A percentile compares a stretch with the other conserved stretches of the same genome.
These are phyloP conservation scores for Suhomyces yuchorum DNA, from an alignment of 1,139 yeast genomes.

Conservation along the genomic window DNA sequence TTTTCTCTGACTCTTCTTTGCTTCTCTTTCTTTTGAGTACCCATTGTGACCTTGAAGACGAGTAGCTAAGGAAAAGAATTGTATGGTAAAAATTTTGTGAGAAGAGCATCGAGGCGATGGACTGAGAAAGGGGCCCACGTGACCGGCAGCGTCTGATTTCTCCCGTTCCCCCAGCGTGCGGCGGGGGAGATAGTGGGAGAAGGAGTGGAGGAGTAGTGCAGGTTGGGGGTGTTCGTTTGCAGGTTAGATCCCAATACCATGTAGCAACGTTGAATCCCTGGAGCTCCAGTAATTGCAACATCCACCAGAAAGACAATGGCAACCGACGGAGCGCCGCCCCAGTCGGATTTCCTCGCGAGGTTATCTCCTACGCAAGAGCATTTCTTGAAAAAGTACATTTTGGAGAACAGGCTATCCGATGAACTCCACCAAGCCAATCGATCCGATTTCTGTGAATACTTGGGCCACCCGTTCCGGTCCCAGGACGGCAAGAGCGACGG, in stretches of 20 bases:
- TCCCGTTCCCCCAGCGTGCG: too few species aligned
- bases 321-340: background rate
- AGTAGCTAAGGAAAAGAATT: background rate
- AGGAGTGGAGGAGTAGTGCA: too few species aligned
- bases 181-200: too few species aligned
- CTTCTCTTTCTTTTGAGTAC: conserved; percentile 90
- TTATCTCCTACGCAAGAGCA: conserved; percentile 67
- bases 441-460: conserved; percentile 57
- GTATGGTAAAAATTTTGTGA: conserved; percentile 10
- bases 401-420: conserved; percentile 58
- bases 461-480: conserved; percentile 71
- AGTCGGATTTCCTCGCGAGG: background rate
- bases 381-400: conserved; percentile 76
- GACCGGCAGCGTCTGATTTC: background rate
- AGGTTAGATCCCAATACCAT: conserved; percentile 7
- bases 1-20: conserved; percentile 81
- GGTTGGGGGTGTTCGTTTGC: background rate
- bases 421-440: conserved; percentile 65
- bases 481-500: conserved; percentile 14
- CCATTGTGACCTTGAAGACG: conserved; percentile 53
- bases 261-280: background rate
- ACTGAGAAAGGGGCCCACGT: conserved; percentile 1
- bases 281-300: background rate
- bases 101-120: conserved; percentile 9
- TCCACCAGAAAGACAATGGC: background rate